phyloP scores from a whole-genome alignment of 257 asterid species.

The Mitragyna speciosa region DNA sequence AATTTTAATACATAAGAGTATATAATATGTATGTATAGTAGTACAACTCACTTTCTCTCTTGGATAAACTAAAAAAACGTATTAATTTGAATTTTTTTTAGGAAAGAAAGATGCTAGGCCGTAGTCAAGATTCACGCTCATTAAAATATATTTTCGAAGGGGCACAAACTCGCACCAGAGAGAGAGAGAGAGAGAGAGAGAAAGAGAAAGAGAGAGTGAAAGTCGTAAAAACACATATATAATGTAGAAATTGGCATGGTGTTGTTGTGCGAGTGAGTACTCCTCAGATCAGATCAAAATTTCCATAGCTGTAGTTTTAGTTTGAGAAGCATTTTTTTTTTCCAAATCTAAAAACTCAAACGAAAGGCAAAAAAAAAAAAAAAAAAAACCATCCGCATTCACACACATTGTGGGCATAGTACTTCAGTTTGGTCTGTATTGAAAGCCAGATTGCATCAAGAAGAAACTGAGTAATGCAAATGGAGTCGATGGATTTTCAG shows the following conservation, averaged over 20 bases:
- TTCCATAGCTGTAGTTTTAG: not conserved
- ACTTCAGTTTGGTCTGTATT: not conserved
- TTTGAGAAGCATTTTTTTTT: not conserved
- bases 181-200: slow-evolving; percentile 1
- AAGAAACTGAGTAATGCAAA: not conserved
- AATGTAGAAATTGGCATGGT: not conserved
- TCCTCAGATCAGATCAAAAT: slow-evolving; percentile 14
- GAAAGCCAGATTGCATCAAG: not conserved
- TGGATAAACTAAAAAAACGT: not conserved
- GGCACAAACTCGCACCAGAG: not conserved
- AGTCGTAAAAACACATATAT: not conserved
- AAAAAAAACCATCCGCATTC: no score
- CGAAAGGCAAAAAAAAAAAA: not conserved
- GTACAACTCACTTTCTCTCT: not conserved
- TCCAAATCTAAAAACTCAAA: not conserved
- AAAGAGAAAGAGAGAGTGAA: not conserved
- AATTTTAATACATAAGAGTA: no score
- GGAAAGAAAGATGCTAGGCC: slow-evolving; percentile 23
- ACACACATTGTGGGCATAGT: no score
- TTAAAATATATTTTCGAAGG: slow-evolving; percentile 30
- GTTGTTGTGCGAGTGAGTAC: not conserved
- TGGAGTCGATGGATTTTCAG: not conserved
- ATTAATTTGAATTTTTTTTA: not conserved
- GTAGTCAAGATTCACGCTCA: slow-evolving; percentile 35
- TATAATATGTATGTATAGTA: not conserved